A percentile compares a stretch with the other conserved stretches of the same genome.
These are phyloP conservation scores for Drosera spatulata DNA, from an alignment of 179 eudicot genomes.

Conservation along the genomic window DNA sequence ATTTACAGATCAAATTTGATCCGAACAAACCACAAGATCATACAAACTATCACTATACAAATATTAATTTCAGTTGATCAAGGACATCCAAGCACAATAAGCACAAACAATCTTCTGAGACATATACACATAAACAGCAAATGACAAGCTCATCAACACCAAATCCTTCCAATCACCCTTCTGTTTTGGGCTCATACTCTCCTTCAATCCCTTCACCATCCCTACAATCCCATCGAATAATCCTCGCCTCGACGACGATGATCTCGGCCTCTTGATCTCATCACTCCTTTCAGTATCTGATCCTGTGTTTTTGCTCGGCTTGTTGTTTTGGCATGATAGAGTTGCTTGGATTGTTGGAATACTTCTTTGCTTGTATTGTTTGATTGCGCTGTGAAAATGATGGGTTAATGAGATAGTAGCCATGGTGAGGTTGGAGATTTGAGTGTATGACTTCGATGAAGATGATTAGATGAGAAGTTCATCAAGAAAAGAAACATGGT, in stretches of 20 bases:
- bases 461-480: too few species aligned
- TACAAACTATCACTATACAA: too few species aligned
- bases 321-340: conserved; percentile 21
- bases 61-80: conserved; percentile 9
- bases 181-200: conserved; percentile 60
- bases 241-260: not conserved
- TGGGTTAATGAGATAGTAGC: conserved; percentile 26
- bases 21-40: too few species aligned
- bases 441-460: too few species aligned
- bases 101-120: conserved; percentile 89
- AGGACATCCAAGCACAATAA: conserved; percentile 73
- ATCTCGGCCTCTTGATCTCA: not conserved
- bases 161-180: conserved; percentile 91
- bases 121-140: conserved; percentile 80
- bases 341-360: conserved; percentile 4
- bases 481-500: too few species aligned
- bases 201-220: conserved; percentile 36
- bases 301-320: conserved; percentile 9
- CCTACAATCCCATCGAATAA: conserved; percentile 21
- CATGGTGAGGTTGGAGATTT: conserved; percentile 9
- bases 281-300: conserved; percentile 13
- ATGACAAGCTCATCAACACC: conserved; percentile 72
- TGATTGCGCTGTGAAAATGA: conserved; percentile 15
- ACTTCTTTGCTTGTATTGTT: conserved; percentile 8
- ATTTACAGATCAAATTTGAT: too few species aligned